Evolutionary conservation across 257 asterid genomes (phyloP).

Genomic region (Pogostemon cablin): DNA sequence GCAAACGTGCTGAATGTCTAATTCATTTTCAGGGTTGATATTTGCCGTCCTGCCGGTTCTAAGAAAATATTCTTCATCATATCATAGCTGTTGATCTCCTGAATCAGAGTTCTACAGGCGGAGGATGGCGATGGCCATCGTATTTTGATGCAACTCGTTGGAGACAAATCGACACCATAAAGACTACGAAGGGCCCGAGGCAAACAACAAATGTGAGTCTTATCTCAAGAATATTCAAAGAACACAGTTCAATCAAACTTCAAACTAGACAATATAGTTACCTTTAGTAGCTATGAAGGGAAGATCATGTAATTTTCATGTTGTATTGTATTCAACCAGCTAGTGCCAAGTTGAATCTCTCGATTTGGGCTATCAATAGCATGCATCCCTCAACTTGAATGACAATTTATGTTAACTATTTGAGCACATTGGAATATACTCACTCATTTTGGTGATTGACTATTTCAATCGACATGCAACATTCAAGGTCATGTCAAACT

Average conservation of each 20-base stretch:
- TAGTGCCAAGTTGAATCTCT: too few species aligned
- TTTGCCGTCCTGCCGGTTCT: not conserved
- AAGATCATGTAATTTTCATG: not conserved
- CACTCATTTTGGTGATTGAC: too few species aligned
- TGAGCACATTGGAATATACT: too few species aligned
- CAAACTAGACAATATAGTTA: too few species aligned
- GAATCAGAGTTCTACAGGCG: not conserved
- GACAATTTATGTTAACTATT: too few species aligned
- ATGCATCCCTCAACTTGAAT: too few species aligned
- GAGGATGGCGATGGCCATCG: not conserved
- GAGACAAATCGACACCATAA: not conserved
- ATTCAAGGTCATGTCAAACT: too few species aligned
- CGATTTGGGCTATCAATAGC: too few species aligned
- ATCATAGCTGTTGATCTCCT: not conserved
- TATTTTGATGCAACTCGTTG: not conserved
- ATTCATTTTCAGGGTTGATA: constrained; percentile 1
- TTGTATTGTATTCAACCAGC: not conserved
- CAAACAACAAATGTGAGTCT: not conserved
- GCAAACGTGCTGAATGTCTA: not conserved
- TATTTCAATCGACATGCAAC: too few species aligned
- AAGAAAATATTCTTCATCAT: not conserved
- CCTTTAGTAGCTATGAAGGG: not conserved
- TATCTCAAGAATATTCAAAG: not conserved
- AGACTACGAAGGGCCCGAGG: not conserved
- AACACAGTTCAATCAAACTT: not conserved